These are phyloP conservation scores for Parascedosporium putredinis DNA, from an alignment of 2,329 filamentous ascomycete species.

Conservation along the genomic window DNA sequence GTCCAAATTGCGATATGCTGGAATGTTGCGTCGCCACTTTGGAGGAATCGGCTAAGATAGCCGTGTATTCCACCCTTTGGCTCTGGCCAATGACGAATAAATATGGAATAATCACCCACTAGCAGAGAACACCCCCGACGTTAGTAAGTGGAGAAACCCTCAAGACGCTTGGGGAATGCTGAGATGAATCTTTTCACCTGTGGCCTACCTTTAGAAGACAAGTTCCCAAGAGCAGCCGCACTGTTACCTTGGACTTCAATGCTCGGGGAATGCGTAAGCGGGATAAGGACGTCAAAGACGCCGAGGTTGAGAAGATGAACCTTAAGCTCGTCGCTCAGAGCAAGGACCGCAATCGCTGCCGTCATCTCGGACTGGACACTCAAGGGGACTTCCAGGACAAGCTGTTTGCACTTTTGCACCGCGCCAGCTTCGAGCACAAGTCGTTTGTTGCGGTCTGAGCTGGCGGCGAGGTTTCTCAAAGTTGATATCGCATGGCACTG, in stretches of 20 bases:
- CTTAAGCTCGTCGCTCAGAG: slow-evolving; percentile 91
- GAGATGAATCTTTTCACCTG: no score
- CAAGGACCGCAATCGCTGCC: slow-evolving; percentile 93
- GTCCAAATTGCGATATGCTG: slow-evolving; percentile 99
- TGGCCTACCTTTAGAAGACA: slow-evolving; percentile 83
- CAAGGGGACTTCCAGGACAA: slow-evolving; percentile 84
- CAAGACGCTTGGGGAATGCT: no score
- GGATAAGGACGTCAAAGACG: slow-evolving; percentile 93
- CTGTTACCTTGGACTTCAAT: slow-evolving; percentile 99
- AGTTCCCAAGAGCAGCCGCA: slow-evolving; percentile 85
- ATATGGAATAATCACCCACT: slow-evolving; percentile 97
- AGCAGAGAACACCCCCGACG: not conserved
- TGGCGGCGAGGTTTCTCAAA: slow-evolving; percentile 86
- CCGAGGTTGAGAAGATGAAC: slow-evolving; percentile 80
- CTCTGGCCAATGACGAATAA: slow-evolving; percentile 86
- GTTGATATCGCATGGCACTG: slow-evolving; percentile 98
- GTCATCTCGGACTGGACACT: slow-evolving; percentile 99
- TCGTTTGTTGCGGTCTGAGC: slow-evolving; percentile 95
- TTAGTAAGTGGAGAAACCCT: no score
- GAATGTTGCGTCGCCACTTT: slow-evolving; percentile 91
- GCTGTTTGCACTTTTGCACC: slow-evolving; percentile 96
- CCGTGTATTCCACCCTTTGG: slow-evolving; percentile 92
- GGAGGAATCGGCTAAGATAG: slow-evolving; percentile 85
- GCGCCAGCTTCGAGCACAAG: slow-evolving; percentile 94
- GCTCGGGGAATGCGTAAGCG: slow-evolving; percentile 85